phyloP scores from a whole-genome alignment of 441 rosid species.

The Isatis lusitanica region DNA sequence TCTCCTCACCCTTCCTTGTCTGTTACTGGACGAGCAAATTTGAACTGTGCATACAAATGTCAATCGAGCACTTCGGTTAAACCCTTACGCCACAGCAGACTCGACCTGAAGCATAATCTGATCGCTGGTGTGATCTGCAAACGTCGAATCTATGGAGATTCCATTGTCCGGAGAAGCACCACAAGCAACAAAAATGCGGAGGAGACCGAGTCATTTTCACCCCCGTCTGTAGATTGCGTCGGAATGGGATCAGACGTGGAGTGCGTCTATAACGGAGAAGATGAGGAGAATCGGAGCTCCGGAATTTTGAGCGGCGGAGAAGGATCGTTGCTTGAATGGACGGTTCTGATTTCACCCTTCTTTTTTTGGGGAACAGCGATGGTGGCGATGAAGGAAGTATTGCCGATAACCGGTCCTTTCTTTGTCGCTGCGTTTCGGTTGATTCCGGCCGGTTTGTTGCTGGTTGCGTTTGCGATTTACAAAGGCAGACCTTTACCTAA shows the following conservation, averaged over 20 bases:
- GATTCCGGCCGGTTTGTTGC: conserved; percentile 71
- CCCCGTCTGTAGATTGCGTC: conserved; percentile 49
- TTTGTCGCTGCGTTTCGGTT: conserved; percentile 82
- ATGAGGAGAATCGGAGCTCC: conserved; percentile 24
- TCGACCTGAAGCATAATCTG: conserved; percentile 17
- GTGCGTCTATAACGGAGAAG: conserved; percentile 39
- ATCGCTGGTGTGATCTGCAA: not conserved
- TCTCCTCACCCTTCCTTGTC: conserved; percentile 12
- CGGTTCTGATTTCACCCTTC: conserved; percentile 79
- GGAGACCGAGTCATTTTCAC: conserved; percentile 26
- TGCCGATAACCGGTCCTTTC: conserved; percentile 80
- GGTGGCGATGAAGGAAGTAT: conserved; percentile 98
- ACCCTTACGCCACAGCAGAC: conserved; percentile 4
- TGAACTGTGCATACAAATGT: not conserved
- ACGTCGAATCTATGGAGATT: conserved; percentile 29
- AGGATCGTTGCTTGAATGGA: conserved; percentile 44
- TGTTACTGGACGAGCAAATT: not conserved
- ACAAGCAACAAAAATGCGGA: conserved; percentile 40
- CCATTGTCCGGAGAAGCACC: conserved; percentile 31
- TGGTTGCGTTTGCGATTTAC: conserved; percentile 68
- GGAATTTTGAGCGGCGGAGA: conserved; percentile 29
- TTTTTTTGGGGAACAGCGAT: conserved; percentile 95
- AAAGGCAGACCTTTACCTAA: conserved; percentile 59
- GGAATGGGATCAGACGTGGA: conserved; percentile 68
- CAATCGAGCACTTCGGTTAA: not conserved